Base-by-base conservation (phyloP, 257 asterid genomes). In the Datura wrightii region DNA sequence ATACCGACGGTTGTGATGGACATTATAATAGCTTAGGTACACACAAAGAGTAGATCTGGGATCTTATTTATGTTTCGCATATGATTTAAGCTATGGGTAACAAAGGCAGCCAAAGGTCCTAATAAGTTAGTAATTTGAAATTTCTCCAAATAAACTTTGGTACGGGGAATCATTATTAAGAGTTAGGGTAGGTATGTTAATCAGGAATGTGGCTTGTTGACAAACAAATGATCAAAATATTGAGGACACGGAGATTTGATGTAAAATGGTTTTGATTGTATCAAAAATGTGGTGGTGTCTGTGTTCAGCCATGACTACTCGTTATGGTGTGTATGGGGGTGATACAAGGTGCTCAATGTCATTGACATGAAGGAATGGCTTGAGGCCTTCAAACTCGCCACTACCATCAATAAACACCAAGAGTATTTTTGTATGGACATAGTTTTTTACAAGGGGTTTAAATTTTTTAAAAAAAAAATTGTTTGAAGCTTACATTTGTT, bases 51-150 rank as follows among this genome's bases (percentile, higher is more conserved):
- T 19, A 8, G 84, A 39, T 7, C 3, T 5, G 0, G 84, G 56
- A 8, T 36, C 37, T 16, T 39, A 48, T 80, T 80, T 80, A 10
- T 59, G 41, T 15, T 15, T 10, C 3, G 2, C 10, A 37, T 56
- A 80, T 5, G 54, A 37, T 5, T 15, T 24, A 8, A 80, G 70
- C 71, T 72, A 80, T 36, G 83, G 72, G 10, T 54, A 80, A 37
- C n/a, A 80, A 0, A 80, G 10, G 4, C 52, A 37, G 2, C 56
- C 71, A 55, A 80, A 80, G 36, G 42, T 24, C 2, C 42, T 3
- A 19, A 24, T 8, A 3, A 9, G 0, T 1, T 31, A 8, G 6
- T 66, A 66, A 66, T 66, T 66, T 34, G 44, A 2, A 66, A 66
- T 31, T 24, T 31, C 39, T 3, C n/a, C 42, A 66, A 24, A 66